These are phyloP conservation scores for Gossypium davidsonii DNA, from an alignment of 441 rosid species.

Conservation along the genomic window DNA sequence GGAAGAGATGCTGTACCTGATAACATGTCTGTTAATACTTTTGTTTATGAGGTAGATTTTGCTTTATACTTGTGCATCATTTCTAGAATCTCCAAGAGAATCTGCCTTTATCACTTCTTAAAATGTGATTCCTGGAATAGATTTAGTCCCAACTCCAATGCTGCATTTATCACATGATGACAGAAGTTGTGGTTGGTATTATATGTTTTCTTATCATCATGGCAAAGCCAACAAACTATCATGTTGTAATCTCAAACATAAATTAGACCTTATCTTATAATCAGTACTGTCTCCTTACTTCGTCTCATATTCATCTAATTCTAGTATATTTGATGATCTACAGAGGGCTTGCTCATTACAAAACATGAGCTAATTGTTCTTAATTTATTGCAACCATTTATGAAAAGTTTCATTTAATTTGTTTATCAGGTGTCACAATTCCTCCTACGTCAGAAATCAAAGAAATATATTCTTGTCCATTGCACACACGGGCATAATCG, in stretches of 20 bases:
- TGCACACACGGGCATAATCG: constrained; percentile 99
- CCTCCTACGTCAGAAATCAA: constrained; percentile 59
- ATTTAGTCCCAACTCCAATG: not conserved
- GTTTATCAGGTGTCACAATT: constrained; percentile 68
- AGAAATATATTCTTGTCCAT: constrained; percentile 87
- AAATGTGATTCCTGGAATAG: constrained; percentile 1
- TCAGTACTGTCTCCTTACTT: not conserved
- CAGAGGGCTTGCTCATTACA: not conserved
- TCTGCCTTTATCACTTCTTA: constrained; percentile 5
- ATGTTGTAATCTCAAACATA: not conserved
- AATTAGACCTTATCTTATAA: not conserved
- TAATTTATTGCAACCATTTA: not conserved
- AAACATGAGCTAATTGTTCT: not conserved
- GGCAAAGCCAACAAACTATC: not conserved
- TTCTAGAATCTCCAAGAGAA: not conserved
- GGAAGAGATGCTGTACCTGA: constrained; percentile 95
- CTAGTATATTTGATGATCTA: not conserved
- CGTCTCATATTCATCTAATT: not conserved
- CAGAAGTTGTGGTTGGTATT: not conserved
- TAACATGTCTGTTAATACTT: constrained; percentile 75
- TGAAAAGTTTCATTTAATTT: not conserved
- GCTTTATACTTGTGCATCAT: not conserved
- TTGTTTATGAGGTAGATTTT: constrained; percentile 76
- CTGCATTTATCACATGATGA: not conserved
- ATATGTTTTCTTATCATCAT: not conserved